Evolutionary conservation across 176 grass and related monocot genomes (phyloP).

Genomic region (Oropetium thomaeum): DNA sequence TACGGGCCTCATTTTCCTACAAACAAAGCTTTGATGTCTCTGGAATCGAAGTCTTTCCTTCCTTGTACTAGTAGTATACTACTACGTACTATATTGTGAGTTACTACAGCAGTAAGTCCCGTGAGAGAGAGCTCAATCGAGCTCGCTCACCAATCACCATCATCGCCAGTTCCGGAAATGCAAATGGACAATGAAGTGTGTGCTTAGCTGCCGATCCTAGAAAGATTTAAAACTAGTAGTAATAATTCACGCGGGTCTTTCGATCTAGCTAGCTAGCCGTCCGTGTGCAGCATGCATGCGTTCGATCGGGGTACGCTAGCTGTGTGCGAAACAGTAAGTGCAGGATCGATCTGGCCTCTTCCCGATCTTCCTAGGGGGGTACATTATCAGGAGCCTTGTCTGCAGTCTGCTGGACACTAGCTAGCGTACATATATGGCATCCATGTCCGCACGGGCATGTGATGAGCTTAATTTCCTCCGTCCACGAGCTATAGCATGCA

Average conservation of each 20-base stretch:
- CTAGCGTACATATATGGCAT: not conserved
- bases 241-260: no score
- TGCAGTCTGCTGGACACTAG: slow-evolving; percentile 4
- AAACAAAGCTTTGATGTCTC: no score
- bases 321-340: not conserved
- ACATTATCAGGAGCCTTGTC: slow-evolving; percentile 11
- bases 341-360: not conserved
- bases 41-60: not conserved
- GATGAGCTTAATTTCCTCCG: not conserved
- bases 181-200: not conserved
- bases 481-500: no score
- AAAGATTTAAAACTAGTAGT: no score
- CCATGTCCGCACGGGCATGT: no score
- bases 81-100: no score
- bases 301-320: no score
- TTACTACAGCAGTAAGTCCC: no score
- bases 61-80: not conserved
- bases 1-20: no score
- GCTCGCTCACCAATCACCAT: not conserved
- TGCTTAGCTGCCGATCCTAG: not conserved
- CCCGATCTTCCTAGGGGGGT: not conserved
- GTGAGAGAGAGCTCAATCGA: not conserved
- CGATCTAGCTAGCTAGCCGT: no score
- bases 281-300: not conserved
- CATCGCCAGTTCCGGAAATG: not conserved